Evolutionary conservation across 1,139 yeast genomes (phyloP).

Genomic region (Tardiomyces digboiensis): DNA sequence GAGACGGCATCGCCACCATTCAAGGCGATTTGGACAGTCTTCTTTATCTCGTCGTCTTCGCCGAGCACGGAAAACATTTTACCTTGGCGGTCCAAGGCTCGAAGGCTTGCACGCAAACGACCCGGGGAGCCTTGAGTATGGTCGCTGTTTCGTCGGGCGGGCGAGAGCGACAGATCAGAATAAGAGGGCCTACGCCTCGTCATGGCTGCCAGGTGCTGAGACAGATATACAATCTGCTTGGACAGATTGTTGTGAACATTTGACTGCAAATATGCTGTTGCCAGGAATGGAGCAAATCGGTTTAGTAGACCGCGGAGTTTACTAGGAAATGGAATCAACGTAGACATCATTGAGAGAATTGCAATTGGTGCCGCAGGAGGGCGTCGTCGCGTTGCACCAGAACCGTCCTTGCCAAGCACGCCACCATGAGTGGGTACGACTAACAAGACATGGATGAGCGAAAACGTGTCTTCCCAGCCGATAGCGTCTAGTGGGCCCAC

Average conservation of each 20-base stretch:
- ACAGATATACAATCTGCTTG: slow-evolving; percentile 8
- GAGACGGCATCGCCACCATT: neutral
- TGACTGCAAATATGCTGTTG: slow-evolving; percentile 23
- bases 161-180: neutral
- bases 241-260: slow-evolving; percentile 21
- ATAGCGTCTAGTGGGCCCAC: slow-evolving; percentile 15
- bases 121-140: neutral
- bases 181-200: neutral
- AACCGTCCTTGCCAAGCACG: neutral
- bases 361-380: slow-evolving; percentile 23
- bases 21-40: neutral
- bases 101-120: neutral
- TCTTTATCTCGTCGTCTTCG: neutral
- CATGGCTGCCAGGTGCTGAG: neutral
- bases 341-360: slow-evolving; percentile 23
- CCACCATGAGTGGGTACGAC: slow-evolving; percentile 12
- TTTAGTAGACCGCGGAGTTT: slow-evolving; percentile 17
- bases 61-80: neutral
- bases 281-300: slow-evolving; percentile 24
- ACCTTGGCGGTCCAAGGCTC: neutral
- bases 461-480: slow-evolving; percentile 23
- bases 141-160: neutral
- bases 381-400: neutral
- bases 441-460: slow-evolving; percentile 24
- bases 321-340: slow-evolving; percentile 24